Conservation (phyloP, 768 basidiomycete genomes). For the Coprinellus aureogranulatus region DNA sequence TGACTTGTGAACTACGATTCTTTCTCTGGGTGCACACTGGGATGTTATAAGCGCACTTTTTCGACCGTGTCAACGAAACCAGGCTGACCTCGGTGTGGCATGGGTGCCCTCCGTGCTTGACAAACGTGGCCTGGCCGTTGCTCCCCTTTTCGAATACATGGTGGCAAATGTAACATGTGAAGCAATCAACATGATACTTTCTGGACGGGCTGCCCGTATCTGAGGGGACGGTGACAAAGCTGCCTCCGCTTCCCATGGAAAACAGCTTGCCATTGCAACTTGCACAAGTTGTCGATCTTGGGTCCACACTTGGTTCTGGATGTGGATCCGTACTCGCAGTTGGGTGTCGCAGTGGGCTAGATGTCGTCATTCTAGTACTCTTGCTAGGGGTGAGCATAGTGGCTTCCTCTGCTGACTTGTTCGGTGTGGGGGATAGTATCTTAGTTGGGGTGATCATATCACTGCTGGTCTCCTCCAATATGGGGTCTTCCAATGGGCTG, state of each 20-base stretch:
- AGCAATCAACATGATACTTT: conserved; percentile 73
- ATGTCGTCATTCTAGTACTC: not conserved
- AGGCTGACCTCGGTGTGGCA: conserved; percentile 62
- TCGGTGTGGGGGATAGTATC: conserved; percentile 24
- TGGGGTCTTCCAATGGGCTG: conserved; percentile 23
- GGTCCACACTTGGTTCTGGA: not conserved
- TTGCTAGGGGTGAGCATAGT: not conserved
- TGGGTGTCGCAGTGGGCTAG: conserved; percentile 7
- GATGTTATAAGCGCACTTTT: conserved; percentile 5
- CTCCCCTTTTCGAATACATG: conserved; percentile 59
- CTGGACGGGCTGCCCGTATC: conserved; percentile 46
- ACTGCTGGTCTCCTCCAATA: conserved; percentile 30
- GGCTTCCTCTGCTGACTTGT: conserved; percentile 22
- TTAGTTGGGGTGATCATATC: conserved; percentile 32
- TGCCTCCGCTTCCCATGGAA: conserved; percentile 53
- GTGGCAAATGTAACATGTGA: conserved; percentile 67
- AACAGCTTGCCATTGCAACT: conserved; percentile 62
- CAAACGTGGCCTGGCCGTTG: conserved; percentile 69
- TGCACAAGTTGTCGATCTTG: conserved; percentile 49
- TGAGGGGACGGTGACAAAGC: conserved; percentile 70
- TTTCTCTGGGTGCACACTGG: conserved; percentile 47
- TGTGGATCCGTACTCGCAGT: not conserved
- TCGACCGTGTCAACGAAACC: not conserved
- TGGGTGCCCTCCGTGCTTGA: conserved; percentile 60
- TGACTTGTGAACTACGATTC: conserved; percentile 36